phyloP scores from a whole-genome alignment of 352 stramenopile species.

The Phytophthora agathidicida region DNA sequence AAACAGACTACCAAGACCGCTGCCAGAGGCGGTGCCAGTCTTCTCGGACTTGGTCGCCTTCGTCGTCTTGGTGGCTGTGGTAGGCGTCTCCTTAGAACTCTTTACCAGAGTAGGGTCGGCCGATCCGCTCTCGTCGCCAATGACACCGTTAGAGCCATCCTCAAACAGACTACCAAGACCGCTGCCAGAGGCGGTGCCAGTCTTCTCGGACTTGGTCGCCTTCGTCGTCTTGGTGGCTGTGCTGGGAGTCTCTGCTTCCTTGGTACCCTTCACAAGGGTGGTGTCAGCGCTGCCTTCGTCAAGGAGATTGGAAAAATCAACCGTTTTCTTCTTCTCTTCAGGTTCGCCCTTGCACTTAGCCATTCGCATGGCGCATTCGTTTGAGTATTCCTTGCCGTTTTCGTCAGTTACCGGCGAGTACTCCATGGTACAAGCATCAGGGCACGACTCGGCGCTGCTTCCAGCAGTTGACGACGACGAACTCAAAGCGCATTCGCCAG shows the following conservation, averaged over 20 bases:
- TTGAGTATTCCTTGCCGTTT: slow-evolving; percentile 20
- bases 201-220: slow-evolving; percentile 19
- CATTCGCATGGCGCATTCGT: slow-evolving; percentile 22
- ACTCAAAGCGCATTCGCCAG: slow-evolving; percentile 24
- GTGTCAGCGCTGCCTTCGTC: slow-evolving; percentile 9
- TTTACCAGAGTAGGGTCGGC: slow-evolving; percentile 20
- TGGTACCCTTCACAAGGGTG: slow-evolving; percentile 7
- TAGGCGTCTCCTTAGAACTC: slow-evolving; percentile 6
- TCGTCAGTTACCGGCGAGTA: slow-evolving; percentile 24
- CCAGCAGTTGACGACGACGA: slow-evolving; percentile 1
- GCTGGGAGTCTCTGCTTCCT: not conserved
- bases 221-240: slow-evolving; percentile 9
- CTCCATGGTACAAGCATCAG: slow-evolving; percentile 22
- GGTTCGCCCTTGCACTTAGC: slow-evolving; percentile 24
- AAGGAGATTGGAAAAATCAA: slow-evolving; percentile 12
- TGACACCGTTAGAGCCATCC: slow-evolving; percentile 4
- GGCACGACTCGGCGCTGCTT: slow-evolving; percentile 6
- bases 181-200: slow-evolving; percentile 4
- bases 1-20: slow-evolving; percentile 9
- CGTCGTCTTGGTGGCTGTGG: not conserved
- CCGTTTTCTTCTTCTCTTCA: slow-evolving; percentile 18
- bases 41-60: slow-evolving; percentile 11
- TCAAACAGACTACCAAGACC: slow-evolving; percentile 17
- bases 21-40: not conserved
- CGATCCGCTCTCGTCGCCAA: slow-evolving; percentile 1